phyloP scores from a whole-genome alignment of 768 basidiomycete species.

The Mycena leptocephala region DNA sequence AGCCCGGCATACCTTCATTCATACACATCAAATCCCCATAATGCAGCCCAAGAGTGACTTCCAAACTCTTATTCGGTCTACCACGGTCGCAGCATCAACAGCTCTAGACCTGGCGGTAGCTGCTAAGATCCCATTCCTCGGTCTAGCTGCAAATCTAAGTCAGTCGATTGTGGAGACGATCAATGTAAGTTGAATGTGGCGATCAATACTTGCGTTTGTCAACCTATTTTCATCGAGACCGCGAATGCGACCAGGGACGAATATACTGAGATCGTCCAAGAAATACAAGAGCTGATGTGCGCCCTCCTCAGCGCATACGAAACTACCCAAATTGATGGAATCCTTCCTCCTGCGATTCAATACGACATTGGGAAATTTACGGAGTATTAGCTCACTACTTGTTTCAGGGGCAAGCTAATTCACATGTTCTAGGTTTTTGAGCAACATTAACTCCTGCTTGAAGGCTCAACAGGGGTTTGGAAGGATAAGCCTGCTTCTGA shows the following conservation, averaged over 20 bases:
- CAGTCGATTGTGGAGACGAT: background rate
- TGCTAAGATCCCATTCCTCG: background rate
- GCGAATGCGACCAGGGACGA: background rate
- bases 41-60: too few relatives aligned
- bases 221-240: background rate
- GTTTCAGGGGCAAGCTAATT: background rate
- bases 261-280: background rate
- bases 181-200: background rate
- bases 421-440: background rate
- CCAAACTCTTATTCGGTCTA: background rate
- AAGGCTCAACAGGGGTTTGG: background rate
- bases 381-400: background rate
- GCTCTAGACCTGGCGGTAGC: background rate
- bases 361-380: background rate
- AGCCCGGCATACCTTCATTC: too few relatives aligned
- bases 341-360: background rate
- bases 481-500: background rate
- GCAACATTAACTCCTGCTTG: background rate
- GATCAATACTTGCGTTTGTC: background rate
- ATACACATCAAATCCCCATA: too few relatives aligned
- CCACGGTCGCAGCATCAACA: background rate
- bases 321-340: background rate
- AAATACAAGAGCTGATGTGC: background rate
- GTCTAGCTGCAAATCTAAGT: background rate
- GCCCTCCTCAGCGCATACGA: background rate